Evolutionary conservation across 768 basidiomycete genomes (phyloP), one percentile per base, ranked within the genome.

Genomic region (Pleurotus giganteus): DNA sequence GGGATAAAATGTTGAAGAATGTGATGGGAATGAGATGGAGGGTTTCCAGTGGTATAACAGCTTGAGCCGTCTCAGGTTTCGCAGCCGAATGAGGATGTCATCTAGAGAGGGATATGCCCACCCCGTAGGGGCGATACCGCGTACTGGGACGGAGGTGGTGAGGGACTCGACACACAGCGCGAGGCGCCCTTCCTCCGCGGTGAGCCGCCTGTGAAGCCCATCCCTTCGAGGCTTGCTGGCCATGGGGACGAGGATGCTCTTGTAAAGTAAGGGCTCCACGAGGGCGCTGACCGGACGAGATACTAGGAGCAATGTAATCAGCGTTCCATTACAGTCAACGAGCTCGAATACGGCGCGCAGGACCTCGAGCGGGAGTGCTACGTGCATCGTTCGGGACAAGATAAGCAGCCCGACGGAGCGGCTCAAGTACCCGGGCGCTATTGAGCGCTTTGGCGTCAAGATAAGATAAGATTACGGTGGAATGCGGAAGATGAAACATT

Each of bases 361-460:
- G 15, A 47, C 27, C 28, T 47, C 46, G 31, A 32, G 46, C 26
- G 46, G 46, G 27, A 47, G 46, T n/a, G 39, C n/a, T 41, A n/a
- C 17, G 39, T 6, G 5, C 39, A 41, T 41, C 17, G 39, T 32
- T 6, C 31, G 13, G 31, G 31, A 32, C 31, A 13, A 12, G 8
- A 19, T 41, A n/a, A 19, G 9, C n/a, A 7, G 39, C 7, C 5
- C 17, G 39, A 41, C 12, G 17, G 39, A 7, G 9, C n/a, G n/a
- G n/a, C n/a, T n/a, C n/a, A n/a, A n/a, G n/a, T n/a, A n/a, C n/a
- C n/a, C n/a, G n/a, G n/a, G n/a, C n/a, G n/a, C n/a, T n/a, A n/a
- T n/a, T n/a, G n/a, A n/a, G n/a, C n/a, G n/a, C n/a, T n/a, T 41
- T 7, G 9, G 39, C 39, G 39, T n/a, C n/a, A 13, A 41, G 9